Percentiles rank a stretch among this genome's conserved stretches.
These are phyloP conservation scores for Casuarina equisetifolia DNA, from an alignment of 306 rosid genomes.

Conservation along the genomic window DNA sequence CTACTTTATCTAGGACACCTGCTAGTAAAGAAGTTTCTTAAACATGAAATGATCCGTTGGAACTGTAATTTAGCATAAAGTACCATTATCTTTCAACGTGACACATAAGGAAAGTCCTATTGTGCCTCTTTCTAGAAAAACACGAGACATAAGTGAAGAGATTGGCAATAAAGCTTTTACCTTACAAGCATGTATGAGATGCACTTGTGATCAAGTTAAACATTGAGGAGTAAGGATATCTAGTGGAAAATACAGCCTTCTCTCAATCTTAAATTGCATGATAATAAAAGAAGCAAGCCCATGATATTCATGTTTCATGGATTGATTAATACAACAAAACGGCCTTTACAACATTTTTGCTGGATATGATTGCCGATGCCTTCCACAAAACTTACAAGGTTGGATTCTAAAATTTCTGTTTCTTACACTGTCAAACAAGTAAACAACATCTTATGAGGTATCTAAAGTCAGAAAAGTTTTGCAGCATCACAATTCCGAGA, in stretches of 20 bases:
- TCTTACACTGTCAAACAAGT: background rate
- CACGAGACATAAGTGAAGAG: background rate
- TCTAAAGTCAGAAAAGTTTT: background rate
- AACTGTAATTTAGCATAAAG: constrained; percentile 15
- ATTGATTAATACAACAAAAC: background rate
- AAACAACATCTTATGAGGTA: background rate
- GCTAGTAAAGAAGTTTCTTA: constrained; percentile 13
- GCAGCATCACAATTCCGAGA: background rate
- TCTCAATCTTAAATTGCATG: background rate
- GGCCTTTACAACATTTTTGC: background rate
- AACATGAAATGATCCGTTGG: constrained; percentile 19
- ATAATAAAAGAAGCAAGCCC: constrained; percentile 1
- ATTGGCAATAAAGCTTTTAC: constrained; percentile 5
- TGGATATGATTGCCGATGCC: background rate
- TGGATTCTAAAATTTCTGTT: background rate
- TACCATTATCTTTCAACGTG: background rate
- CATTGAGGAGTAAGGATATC: background rate
- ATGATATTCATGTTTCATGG: background rate
- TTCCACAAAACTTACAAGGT: background rate
- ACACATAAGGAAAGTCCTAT: constrained; percentile 13
- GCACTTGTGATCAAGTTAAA: constrained; percentile 9
- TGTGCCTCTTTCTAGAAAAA: background rate
- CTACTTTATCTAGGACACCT: constrained; percentile 84
- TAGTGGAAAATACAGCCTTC: background rate
- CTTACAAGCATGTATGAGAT: constrained; percentile 15